A percentile compares a stretch with the other conserved stretches of the same genome.
These are phyloP conservation scores for Pistacia vera DNA, from an alignment of 345 rosid genomes.

Conservation along the genomic window DNA sequence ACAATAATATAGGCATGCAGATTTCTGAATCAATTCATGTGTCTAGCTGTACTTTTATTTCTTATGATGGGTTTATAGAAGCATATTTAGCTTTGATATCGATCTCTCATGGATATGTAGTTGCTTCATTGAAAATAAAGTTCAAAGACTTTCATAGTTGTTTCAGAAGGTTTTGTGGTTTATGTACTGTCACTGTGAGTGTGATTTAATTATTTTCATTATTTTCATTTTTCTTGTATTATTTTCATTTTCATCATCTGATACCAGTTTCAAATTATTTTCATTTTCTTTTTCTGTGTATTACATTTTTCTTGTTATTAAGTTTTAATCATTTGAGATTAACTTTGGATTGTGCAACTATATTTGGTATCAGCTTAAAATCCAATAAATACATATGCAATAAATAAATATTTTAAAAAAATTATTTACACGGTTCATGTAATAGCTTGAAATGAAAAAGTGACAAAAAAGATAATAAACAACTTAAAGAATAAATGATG, in stretches of 20 bases:
- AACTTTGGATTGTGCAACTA: slow-evolving; percentile 5
- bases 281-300: neutral
- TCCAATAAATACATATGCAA: too few species aligned
- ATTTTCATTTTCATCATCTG: too few species aligned
- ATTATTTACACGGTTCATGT: too few species aligned
- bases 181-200: neutral
- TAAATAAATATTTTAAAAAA: too few species aligned
- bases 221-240: too few species aligned
- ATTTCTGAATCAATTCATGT: neutral
- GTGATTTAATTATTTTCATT: neutral
- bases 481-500: too few species aligned
- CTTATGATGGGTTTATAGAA: neutral
- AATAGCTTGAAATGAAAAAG: too few species aligned
- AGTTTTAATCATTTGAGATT: neutral
- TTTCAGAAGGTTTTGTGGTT: neutral
- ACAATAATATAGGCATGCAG: slow-evolving; percentile 26
- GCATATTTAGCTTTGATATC: neutral
- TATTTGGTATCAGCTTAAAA: too few species aligned
- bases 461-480: too few species aligned
- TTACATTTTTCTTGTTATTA: neutral
- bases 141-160: neutral
- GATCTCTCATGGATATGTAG: neutral
- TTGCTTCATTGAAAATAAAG: neutral
- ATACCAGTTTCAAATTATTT: neutral
- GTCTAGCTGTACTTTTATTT: neutral